These are phyloP conservation scores for Moringa oleifera DNA, from an alignment of 345 rosid genomes.

Conservation along the genomic window DNA sequence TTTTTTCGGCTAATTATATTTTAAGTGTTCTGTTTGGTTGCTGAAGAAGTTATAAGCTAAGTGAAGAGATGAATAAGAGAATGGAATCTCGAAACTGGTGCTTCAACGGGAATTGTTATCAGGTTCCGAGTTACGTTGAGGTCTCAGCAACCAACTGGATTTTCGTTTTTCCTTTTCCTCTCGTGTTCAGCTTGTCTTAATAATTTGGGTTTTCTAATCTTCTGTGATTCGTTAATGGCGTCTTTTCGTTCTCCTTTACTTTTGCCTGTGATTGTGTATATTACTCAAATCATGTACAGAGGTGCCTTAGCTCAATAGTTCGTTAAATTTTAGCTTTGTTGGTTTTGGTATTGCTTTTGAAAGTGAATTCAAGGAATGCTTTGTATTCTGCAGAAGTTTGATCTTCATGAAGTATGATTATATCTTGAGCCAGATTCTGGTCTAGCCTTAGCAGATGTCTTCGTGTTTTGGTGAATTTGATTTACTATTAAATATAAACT, in stretches of 20 bases:
- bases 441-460: neutral
- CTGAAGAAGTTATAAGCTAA: slow-evolving; percentile 2
- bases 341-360: neutral
- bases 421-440: neutral
- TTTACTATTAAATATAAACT: too few relatives aligned
- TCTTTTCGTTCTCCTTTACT: neutral
- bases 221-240: neutral
- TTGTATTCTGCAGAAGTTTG: neutral
- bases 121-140: neutral
- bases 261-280: neutral
- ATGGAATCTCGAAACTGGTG: neutral
- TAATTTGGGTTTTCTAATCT: neutral
- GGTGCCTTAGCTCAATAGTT: neutral
- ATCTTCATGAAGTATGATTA: neutral
- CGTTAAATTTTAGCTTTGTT: neutral
- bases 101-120: neutral
- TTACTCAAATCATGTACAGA: neutral
- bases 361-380: neutral
- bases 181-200: neutral
- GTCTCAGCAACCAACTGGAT: slow-evolving; percentile 1
- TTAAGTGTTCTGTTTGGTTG: slow-evolving; percentile 10
- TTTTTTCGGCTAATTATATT: neutral
- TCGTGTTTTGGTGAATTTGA: neutral
- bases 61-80: neutral
- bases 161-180: neutral